Evolutionary conservation across 768 basidiomycete species (phyloP), one percentile per base, ranked within the genome.

Genomic region (Neoboletus subvelutipes): DNA sequence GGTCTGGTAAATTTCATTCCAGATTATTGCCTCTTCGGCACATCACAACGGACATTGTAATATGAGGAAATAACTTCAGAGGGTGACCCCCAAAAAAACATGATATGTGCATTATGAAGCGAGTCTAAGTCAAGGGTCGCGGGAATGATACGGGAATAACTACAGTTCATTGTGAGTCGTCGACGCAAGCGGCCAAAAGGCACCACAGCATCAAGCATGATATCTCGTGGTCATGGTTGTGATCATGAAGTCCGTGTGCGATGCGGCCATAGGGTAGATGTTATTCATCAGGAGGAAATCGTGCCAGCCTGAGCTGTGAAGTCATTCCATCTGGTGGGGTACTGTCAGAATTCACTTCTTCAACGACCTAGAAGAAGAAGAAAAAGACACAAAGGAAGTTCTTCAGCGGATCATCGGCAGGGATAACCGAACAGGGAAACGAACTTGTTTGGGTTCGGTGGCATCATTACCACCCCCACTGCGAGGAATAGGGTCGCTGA

Each of bases 271-370:
- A 18, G 8, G 50, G 58, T 65, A 52, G 57, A 56, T 71, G 75
- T 76, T 69, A 76, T 75, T 78, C 68, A 45, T 55, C 34, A 0
- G 67, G 51, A 54, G 75, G 73, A 67, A 78, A 76, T 58, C 64
- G 73, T 39, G 71, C 71, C 22, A 66, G 50, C 64, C 63, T 71
- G 24, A 58, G 42, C 18, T 41, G 60, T 29, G 43, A 12, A 6
- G 17, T 8, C 3, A 11, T 17, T 37, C 7, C 31, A 15, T 40
- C 50, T 34, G 29, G 20, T 39, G 22, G 26, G 10, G 18, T 8
- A 28, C n/a, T 31, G 17, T 50, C 39, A 17, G 17, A 17, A 28
- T 36, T 45, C 28, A 33, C 24, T 45, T 50, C 39, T 42, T 49
- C 36, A 2, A 15, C 28, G 17, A 50, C 55, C 69, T 72, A 49